Conservation (phyloP, 805 yeast species). For the Yarrowia keelungensis region DNA sequence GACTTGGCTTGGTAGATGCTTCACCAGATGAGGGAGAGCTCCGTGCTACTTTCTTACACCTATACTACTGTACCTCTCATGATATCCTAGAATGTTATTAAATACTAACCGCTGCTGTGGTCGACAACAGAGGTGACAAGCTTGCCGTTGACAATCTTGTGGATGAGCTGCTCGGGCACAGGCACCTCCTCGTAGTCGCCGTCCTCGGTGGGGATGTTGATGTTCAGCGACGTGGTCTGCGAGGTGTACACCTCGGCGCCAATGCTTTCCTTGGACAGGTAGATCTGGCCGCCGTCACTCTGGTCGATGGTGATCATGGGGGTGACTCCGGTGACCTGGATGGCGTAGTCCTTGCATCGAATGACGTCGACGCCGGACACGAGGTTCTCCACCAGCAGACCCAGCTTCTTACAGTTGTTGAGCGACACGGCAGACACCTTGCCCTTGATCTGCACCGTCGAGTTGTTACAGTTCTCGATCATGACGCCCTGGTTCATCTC, state of each 20-base stretch:
- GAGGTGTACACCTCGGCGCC: slow-evolving; percentile 82
- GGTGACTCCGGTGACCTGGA: slow-evolving; percentile 81
- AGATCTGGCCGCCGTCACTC: slow-evolving; percentile 83
- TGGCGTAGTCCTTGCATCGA: slow-evolving; percentile 78
- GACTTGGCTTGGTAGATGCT: too few relatives aligned
- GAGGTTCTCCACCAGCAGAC: slow-evolving; percentile 80
- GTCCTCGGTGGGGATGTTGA: slow-evolving; percentile 76
- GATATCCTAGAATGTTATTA: neutral
- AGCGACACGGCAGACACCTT: slow-evolving; percentile 88
- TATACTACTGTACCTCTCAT: too few relatives aligned
- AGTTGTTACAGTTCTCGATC: slow-evolving; percentile 78
- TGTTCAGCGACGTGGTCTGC: slow-evolving; percentile 81
- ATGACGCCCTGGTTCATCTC: slow-evolving; percentile 87
- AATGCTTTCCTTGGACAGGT: slow-evolving; percentile 74
- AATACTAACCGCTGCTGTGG: slow-evolving; percentile 62
- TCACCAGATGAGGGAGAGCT: too few relatives aligned
- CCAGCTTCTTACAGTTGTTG: slow-evolving; percentile 73
- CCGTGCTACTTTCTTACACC: too few relatives aligned
- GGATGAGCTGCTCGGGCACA: slow-evolving; percentile 91
- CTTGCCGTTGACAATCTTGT: slow-evolving; percentile 66
- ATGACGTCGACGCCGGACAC: slow-evolving; percentile 89
- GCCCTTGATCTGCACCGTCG: slow-evolving; percentile 83
- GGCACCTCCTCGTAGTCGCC: slow-evolving; percentile 78
- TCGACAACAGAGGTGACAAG: slow-evolving; percentile 71
- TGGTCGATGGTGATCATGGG: slow-evolving; percentile 90